These are phyloP conservation scores for Chaetoceros tenuissimus DNA, from an alignment of 108 stramenopile genomes.

Conservation along the genomic window DNA sequence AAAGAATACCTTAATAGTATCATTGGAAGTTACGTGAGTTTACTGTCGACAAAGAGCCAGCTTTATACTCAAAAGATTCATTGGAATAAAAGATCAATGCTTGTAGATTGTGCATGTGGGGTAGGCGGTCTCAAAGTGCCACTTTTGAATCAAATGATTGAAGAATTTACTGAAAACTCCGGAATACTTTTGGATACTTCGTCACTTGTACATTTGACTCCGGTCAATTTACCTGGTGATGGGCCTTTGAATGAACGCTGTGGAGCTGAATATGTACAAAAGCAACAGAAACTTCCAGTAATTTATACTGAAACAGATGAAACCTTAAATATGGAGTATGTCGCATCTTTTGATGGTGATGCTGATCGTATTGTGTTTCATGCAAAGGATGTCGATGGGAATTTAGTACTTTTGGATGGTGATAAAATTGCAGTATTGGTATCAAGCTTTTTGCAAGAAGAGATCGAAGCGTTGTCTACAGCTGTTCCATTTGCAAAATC, in stretches of 20 bases:
- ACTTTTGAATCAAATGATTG: slow-evolving; percentile 27
- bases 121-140: slow-evolving; percentile 69
- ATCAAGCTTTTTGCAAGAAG: slow-evolving; percentile 71
- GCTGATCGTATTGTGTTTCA: slow-evolving; percentile 98
- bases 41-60: slow-evolving; percentile 30
- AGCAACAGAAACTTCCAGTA: slow-evolving; percentile 58
- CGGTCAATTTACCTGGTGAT: slow-evolving; percentile 52
- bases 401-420: slow-evolving; percentile 85
- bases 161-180: slow-evolving; percentile 5
- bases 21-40: slow-evolving; percentile 53
- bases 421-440: slow-evolving; percentile 93
- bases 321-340: slow-evolving; percentile 23
- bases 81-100: slow-evolving; percentile 12
- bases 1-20: slow-evolving; percentile 75
- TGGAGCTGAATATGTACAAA: slow-evolving; percentile 95
- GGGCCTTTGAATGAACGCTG: slow-evolving; percentile 84
- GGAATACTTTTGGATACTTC: not conserved
- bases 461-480: slow-evolving; percentile 18
- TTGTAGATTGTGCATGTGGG: slow-evolving; percentile 89
- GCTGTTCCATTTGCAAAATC: not conserved
- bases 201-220: slow-evolving; percentile 15
- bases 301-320: slow-evolving; percentile 25
- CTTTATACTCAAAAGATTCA: slow-evolving; percentile 2
- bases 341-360: slow-evolving; percentile 94
- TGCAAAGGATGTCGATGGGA: slow-evolving; percentile 25